Conservation (phyloP, 192 early-diverging fungal species). For the Diversispora eburnea region DNA sequence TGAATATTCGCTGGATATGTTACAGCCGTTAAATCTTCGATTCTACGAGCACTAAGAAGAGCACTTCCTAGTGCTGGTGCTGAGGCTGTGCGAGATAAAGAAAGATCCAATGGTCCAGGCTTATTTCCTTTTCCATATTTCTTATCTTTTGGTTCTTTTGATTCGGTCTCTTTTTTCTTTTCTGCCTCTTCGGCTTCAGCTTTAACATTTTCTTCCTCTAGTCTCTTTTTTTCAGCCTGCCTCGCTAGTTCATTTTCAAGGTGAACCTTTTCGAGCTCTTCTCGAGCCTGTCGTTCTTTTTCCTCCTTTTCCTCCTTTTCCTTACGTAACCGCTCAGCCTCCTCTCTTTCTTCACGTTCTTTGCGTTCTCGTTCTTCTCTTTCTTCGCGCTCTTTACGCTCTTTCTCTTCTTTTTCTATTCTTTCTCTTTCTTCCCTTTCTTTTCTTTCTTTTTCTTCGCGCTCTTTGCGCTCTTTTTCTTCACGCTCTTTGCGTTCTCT, state of each 20-base stretch:
- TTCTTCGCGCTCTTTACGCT: conserved; percentile 33
- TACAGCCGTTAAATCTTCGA: conserved; percentile 47
- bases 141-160: conserved; percentile 32
- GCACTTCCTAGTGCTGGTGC: conserved; percentile 31
- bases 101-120: conserved; percentile 43
- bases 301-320: conserved; percentile 33
- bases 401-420: conserved; percentile 20
- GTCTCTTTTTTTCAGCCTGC: conserved; percentile 25
- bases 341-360: conserved; percentile 38
- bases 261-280: conserved; percentile 30
- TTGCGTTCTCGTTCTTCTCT: conserved; percentile 27
- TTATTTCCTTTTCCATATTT: conserved; percentile 42
- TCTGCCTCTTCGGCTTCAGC: conserved; percentile 30
- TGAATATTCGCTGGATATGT: conserved; percentile 49
- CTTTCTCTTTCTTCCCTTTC: conserved; percentile 15
- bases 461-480: conserved; percentile 23
- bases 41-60: conserved; percentile 33
- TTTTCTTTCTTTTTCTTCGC: conserved; percentile 17
- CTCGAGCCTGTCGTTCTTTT: conserved; percentile 22
- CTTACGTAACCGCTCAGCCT: conserved; percentile 33
- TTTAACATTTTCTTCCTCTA: conserved; percentile 21
- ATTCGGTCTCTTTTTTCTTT: conserved; percentile 25
- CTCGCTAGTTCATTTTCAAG: conserved; percentile 29
- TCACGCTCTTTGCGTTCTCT: neutral
- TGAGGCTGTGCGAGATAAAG: conserved; percentile 39